A percentile compares a stretch with the other conserved stretches of the same genome.
Evolutionary conservation across 345 rosid species (phyloP).

Genomic region (Lepidium africanum): DNA sequence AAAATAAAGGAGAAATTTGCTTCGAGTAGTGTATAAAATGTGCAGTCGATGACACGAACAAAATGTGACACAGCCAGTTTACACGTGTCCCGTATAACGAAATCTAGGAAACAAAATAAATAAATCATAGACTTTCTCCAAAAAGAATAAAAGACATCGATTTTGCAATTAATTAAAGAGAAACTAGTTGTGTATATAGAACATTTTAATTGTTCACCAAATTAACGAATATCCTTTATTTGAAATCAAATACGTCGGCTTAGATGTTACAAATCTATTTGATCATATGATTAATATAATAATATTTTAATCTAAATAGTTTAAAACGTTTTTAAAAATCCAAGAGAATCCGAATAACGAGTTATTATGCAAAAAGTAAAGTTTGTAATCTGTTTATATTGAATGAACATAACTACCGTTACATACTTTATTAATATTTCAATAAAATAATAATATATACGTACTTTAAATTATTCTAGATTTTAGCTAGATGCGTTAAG

Average conservation of each 20-base stretch:
- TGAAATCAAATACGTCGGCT: background rate
- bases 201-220: background rate
- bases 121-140: background rate
- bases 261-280: background rate
- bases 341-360: background rate
- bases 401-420: conserved; percentile 3
- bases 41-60: background rate
- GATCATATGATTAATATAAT: background rate
- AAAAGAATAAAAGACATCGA: no score
- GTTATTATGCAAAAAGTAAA: background rate
- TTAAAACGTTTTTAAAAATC: background rate
- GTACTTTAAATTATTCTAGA: background rate
- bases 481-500: background rate
- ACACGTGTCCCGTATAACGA: background rate
- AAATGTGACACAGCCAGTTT: background rate
- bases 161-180: background rate
- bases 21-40: background rate
- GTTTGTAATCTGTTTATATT: background rate
- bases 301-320: background rate
- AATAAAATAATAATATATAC: background rate
- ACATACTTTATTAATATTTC: background rate
- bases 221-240: background rate
- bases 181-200: background rate
- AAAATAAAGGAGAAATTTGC: background rate
- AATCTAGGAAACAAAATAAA: background rate